phyloP scores from a whole-genome alignment of 805 yeast genomes.

The Wickerhamomyces mucosus region DNA sequence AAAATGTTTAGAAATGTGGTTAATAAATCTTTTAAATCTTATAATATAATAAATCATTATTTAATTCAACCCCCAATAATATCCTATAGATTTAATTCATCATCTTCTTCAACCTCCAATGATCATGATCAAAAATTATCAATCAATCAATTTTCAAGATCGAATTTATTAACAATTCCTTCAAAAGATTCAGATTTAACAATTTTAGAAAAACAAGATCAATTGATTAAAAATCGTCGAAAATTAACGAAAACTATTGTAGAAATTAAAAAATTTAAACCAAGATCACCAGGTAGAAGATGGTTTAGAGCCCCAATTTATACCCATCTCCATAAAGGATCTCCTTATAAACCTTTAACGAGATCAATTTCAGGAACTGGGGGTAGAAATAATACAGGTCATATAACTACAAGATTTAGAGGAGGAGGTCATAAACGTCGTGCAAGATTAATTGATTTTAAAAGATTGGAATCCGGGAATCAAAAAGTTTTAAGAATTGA shows the following conservation, averaged over 20 bases:
- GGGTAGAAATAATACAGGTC: conserved; percentile 86
- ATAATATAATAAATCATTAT: no score
- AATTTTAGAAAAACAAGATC: conserved; percentile 74
- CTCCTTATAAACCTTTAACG: conserved; percentile 71
- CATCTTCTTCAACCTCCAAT: no score
- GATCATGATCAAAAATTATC: no score
- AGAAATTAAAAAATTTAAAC: conserved; percentile 64
- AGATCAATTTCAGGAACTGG: conserved; percentile 61
- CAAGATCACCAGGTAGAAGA: conserved; percentile 78
- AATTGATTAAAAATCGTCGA: conserved; percentile 58
- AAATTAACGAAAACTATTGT: conserved; percentile 64
- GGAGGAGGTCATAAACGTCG: conserved; percentile 97
- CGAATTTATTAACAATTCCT: conserved; percentile 25
- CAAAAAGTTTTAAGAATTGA: conserved; percentile 83
- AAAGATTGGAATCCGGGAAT: conserved; percentile 56
- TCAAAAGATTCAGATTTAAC: conserved; percentile 44
- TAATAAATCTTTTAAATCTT: no score
- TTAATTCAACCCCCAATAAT: no score
- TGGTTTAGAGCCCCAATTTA: conserved; percentile 87
- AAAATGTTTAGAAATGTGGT: no score
- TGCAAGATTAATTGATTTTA: conserved; percentile 71
- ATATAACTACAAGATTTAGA: conserved; percentile 84
- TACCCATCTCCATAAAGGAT: conserved; percentile 78
- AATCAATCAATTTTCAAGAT: no score
- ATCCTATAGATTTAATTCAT: no score